These are phyloP conservation scores for Calonectria henricotiae DNA, from an alignment of 2,329 filamentous ascomycete genomes.

Conservation along the genomic window DNA sequence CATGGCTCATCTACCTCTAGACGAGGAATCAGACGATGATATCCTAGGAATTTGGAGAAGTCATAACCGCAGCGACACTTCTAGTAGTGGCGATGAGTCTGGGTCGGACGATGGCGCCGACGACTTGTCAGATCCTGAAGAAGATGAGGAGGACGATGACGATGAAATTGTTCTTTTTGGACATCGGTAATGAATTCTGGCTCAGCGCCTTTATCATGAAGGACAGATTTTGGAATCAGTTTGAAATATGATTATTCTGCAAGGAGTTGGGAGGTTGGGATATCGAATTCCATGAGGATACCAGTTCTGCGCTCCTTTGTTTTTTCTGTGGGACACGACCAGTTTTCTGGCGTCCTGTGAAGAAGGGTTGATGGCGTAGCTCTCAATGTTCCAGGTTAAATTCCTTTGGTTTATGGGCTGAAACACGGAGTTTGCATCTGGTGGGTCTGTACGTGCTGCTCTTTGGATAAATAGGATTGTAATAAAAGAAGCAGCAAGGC, in stretches of 20 bases:
- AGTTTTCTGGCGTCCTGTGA: constrained; percentile 32
- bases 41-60: constrained; percentile 73
- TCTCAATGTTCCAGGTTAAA: constrained; percentile 6
- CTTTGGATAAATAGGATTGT: constrained; percentile 27
- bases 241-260: constrained; percentile 40
- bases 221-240: constrained; percentile 12
- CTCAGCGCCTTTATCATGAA: neutral
- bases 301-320: constrained; percentile 34
- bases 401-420: constrained; percentile 7
- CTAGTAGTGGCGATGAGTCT: constrained; percentile 66
- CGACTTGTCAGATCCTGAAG: constrained; percentile 61
- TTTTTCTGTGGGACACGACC: constrained; percentile 35
- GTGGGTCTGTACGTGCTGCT: neutral
- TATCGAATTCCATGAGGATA: constrained; percentile 40
- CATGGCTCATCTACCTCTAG: constrained; percentile 51
- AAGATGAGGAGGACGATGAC: constrained; percentile 68
- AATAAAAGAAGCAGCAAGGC: constrained; percentile 16
- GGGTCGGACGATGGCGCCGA: constrained; percentile 63
- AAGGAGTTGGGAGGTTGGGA: constrained; percentile 47
- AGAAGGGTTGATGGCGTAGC: constrained; percentile 11
- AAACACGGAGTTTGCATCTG: constrained; percentile 22
- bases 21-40: constrained; percentile 69
- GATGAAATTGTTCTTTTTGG: constrained; percentile 68
- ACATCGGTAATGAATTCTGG: constrained; percentile 60
- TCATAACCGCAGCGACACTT: constrained; percentile 64